Evolutionary conservation across 2,329 filamentous ascomycete species (phyloP), one percentile per base, ranked within the genome.

Genomic region (Pyricularia sp.): DNA sequence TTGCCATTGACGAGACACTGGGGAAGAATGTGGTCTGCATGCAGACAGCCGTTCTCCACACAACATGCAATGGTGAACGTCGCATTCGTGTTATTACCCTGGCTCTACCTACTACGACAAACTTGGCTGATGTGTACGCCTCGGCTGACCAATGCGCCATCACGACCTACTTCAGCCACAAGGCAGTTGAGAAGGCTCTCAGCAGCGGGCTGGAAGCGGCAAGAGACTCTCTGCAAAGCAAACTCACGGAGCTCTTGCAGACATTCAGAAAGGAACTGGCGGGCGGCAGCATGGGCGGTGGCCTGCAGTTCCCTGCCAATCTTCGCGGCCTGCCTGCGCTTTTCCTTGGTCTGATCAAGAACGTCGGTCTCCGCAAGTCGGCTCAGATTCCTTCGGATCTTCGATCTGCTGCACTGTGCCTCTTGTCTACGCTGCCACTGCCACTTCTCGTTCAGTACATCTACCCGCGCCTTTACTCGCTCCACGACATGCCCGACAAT

Each of bases 211-310:
- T 99, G 67, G 95, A 99, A 74, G 90, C 93, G 65, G 95, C 95
- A 67, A 87, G 95, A 61, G 95, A 99, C 79, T 91, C 93, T 65
- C 84, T 98, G 63, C 93, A 97, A 78, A 88, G 90, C 72, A 99
- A 99, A 85, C 83, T 97, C 61, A 91, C 93, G 31, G 95, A 99
- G 81, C 86, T 99, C 66, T 83, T 99, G 70, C 91, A 94, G 78
- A 98, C 94, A 0, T 99, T 97, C 83, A 92, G 93, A 81, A 98
- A 98, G 82, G 95, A 99, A 79, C 86, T 99, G 70, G 94, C 92
- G 20, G 94, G 94, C 72, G 94, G 94, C 72, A 97, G 94, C 80
- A 95, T 97, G 87, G 94, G 94, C 67, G 94, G 93, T 68, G 94
- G 94, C 65, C 84, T 99, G 23, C 95, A 97, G 77, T 95, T 98